Conservation (phyloP, 2,329 filamentous ascomycete genomes). For the Aspergillus spinulosporus region DNA sequence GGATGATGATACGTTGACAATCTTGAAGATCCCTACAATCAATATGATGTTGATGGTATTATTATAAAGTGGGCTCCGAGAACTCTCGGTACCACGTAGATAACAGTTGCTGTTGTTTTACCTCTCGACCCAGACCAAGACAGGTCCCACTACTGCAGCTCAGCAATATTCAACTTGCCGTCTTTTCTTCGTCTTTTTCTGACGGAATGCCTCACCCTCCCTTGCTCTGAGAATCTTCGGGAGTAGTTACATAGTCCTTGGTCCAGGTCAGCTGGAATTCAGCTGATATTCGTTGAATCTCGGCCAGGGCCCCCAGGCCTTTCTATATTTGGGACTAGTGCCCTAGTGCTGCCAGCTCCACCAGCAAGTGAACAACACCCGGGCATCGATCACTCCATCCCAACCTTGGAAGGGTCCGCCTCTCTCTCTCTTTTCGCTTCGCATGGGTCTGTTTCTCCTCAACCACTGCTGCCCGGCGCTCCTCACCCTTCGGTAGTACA, state of each 20-base stretch:
- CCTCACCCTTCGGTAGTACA: constrained; percentile 7
- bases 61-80: neutral
- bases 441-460: constrained; percentile 1
- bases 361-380: constrained; percentile 10
- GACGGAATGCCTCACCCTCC: neutral
- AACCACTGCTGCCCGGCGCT: neutral
- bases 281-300: neutral
- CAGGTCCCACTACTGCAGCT: neutral
- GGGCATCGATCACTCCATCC: constrained; percentile 6
- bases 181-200: neutral
- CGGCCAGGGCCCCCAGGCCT: neutral
- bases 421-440: neutral
- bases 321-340: constrained; percentile 17
- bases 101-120: too few species aligned
- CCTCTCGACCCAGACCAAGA: neutral
- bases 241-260: neutral
- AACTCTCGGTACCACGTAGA: too few species aligned
- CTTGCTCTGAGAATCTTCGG: neutral
- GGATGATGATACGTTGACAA: neutral
- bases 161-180: neutral
- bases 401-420: constrained; percentile 2
- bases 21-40: neutral
- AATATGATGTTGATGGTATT: neutral
- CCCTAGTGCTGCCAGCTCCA: neutral
- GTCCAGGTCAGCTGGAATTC: neutral